Conservation (phyloP, 768 basidiomycete species). For the Rhodocollybia butyracea region DNA sequence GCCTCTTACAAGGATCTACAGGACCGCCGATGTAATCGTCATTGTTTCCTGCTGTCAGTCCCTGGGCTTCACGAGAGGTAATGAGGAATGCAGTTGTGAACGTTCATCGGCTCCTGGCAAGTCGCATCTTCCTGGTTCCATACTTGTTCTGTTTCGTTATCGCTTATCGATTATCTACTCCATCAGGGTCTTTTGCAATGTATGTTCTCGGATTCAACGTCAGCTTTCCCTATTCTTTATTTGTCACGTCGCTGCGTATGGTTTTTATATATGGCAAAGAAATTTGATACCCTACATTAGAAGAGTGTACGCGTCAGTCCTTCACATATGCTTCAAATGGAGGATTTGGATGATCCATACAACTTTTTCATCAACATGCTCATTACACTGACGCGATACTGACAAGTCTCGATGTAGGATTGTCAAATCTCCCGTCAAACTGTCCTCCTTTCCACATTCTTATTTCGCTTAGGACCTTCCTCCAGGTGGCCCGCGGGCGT, state of each 20-base stretch:
- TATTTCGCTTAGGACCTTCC: too few species aligned
- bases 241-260: conserved; percentile 95
- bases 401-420: too few species aligned
- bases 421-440: too few species aligned
- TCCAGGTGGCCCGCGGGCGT: too few species aligned
- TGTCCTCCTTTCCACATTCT: too few species aligned
- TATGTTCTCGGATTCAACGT: conserved; percentile 97
- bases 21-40: too few species aligned
- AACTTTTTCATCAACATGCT: background rate
- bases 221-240: conserved; percentile 89
- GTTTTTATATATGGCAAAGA: conserved; percentile 60
- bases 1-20: too few species aligned
- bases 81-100: conserved; percentile 75
- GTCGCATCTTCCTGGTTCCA: conserved; percentile 26
- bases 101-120: conserved; percentile 85
- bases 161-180: conserved; percentile 53
- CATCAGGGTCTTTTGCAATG: conserved; percentile 93
- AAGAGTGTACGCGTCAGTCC: conserved; percentile 82
- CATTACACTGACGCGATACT: conserved; percentile 1
- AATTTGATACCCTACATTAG: conserved; percentile 62
- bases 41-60: too few species aligned
- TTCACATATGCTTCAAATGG: conserved; percentile 6
- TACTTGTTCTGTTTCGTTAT: background rate
- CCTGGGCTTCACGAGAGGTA: conserved; percentile 75
- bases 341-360: background rate